A percentile compares a stretch with the other conserved stretches of the same genome.
phyloP scores from a whole-genome alignment of 139 green algal genomes.

The Chlamydomonas schloesseri region DNA sequence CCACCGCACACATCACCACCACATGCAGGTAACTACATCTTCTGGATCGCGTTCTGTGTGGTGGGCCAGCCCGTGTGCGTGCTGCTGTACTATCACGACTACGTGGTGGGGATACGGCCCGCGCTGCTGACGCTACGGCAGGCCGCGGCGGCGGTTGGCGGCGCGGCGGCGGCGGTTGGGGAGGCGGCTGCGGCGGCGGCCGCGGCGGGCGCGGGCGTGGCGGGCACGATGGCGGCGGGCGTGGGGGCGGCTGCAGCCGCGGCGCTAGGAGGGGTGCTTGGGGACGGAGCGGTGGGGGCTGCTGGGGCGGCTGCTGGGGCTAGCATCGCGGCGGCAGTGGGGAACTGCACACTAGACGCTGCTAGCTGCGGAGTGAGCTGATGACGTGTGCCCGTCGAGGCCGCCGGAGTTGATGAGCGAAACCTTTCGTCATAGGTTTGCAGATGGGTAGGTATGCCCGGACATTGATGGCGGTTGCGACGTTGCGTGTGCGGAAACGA shows the following conservation, averaged over 20 bases:
- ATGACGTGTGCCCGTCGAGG: too few species aligned
- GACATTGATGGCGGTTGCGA: too few species aligned
- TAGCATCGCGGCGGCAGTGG: too few species aligned
- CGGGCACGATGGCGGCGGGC: not conserved
- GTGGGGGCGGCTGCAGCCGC: too few species aligned
- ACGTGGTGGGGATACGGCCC: conserved; percentile 25
- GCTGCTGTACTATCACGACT: conserved; percentile 92
- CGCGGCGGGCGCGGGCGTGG: not conserved
- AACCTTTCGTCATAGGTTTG: too few species aligned
- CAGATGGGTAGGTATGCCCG: too few species aligned
- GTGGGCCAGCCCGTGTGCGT: conserved; percentile 89
- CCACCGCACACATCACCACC: not conserved
- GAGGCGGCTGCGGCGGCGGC: not conserved
- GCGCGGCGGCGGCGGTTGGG: not conserved
- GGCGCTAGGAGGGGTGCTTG: not conserved
- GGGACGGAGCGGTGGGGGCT: too few species aligned
- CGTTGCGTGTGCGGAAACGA: too few species aligned
- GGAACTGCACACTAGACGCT: too few species aligned
- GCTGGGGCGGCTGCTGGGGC: too few species aligned
- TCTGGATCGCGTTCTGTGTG: conserved; percentile 85
- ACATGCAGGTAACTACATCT: conserved; percentile 35
- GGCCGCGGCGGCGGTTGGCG: not conserved
- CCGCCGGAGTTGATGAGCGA: too few species aligned
- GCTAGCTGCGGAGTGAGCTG: too few species aligned
- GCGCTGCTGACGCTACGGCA: conserved; percentile 17